Conservation (phyloP, 2,329 filamentous ascomycete genomes). For the Epichloe coenophiala region DNA sequence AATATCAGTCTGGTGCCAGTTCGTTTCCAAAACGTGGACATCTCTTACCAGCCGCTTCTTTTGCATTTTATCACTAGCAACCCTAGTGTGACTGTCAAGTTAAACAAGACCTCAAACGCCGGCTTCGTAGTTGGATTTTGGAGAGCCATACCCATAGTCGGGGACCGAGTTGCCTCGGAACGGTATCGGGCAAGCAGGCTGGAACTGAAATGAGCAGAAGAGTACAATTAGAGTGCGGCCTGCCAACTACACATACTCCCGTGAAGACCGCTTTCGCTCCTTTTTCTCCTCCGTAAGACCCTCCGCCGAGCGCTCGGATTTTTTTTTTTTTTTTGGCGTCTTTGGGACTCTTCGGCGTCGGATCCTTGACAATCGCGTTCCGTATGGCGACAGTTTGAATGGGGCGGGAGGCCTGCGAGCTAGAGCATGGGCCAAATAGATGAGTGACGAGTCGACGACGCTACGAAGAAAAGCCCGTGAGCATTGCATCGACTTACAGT, state of each 20-base stretch:
- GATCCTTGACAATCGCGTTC: slow-evolving; percentile 2
- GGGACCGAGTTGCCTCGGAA: slow-evolving; percentile 25
- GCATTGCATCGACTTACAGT: not conserved
- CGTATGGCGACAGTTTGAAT: not conserved
- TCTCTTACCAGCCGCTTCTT: slow-evolving; percentile 13
- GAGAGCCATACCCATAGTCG: slow-evolving; percentile 26
- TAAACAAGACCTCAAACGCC: not conserved
- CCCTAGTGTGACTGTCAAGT: slow-evolving; percentile 10
- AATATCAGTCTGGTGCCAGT: slow-evolving; percentile 1
- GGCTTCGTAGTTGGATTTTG: not conserved
- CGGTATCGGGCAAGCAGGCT: slow-evolving; percentile 22
- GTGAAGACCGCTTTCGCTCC: slow-evolving; percentile 13
- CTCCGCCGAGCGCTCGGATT: slow-evolving; percentile 1
- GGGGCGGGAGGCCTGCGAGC: not conserved
- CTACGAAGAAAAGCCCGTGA: not conserved
- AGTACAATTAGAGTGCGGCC: not conserved
- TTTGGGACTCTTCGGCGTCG: slow-evolving; percentile 17
- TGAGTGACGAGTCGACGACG: not conserved
- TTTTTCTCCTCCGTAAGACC: not conserved
- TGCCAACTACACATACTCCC: slow-evolving; percentile 15
- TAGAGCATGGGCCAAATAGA: not conserved
- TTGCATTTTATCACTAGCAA: slow-evolving; percentile 9
- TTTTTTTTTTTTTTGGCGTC: not conserved
- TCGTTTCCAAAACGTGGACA: not conserved
- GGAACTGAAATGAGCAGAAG: not conserved